phyloP scores from a whole-genome alignment of 2,329 filamentous ascomycete species.

The Neoscytalidium dimidiatum region DNA sequence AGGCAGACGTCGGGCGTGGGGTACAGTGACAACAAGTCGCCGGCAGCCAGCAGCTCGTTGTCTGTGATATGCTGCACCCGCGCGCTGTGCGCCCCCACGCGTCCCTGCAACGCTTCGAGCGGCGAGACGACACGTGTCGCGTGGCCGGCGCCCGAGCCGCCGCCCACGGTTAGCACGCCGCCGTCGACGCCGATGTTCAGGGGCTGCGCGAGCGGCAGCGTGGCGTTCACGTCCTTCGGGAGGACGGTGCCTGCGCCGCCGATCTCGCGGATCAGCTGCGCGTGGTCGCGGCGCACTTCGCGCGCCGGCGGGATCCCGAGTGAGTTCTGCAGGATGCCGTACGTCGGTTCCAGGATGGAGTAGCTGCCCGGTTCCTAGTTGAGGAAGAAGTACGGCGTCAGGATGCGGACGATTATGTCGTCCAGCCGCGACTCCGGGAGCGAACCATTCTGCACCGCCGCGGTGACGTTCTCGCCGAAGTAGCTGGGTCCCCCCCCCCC shows the following conservation, averaged over 20 bases:
- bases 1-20: conserved; percentile 50
- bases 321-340: conserved; percentile 21
- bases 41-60: not conserved
- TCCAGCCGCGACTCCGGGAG: conserved; percentile 43
- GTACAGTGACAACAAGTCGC: conserved; percentile 25
- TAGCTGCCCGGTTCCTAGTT: conserved; percentile 37
- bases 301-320: conserved; percentile 20
- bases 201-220: conserved; percentile 56
- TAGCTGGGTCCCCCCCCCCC: not conserved
- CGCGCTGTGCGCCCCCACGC: not conserved
- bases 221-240: conserved; percentile 51
- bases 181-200: conserved; percentile 47
- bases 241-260: conserved; percentile 45
- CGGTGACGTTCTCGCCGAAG: conserved; percentile 35
- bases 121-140: conserved; percentile 41
- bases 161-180: conserved; percentile 45
- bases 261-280: conserved; percentile 40
- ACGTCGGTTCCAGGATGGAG: conserved; percentile 31
- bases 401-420: conserved; percentile 49
- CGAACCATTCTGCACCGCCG: conserved; percentile 42
- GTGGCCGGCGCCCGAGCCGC: conserved; percentile 43
- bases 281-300: conserved; percentile 38
- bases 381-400: conserved; percentile 49
- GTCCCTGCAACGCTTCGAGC: conserved; percentile 43
- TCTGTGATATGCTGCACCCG: not conserved